Evolutionary conservation across 2,329 filamentous ascomycete species (phyloP).

Genomic region (Colletotrichum sp.): DNA sequence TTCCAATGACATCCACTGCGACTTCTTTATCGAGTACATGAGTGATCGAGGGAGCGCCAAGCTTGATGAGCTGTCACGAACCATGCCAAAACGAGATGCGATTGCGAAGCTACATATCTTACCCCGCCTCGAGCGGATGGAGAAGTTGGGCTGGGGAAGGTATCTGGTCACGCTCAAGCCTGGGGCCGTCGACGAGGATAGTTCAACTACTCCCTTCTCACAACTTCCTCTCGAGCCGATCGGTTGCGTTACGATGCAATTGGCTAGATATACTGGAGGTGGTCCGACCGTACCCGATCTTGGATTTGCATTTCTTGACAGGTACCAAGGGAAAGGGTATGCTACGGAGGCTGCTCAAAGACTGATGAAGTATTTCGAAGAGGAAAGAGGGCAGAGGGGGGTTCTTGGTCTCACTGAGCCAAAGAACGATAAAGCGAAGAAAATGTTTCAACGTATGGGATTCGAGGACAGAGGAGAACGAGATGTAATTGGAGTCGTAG

Average conservation of each 20-base stretch:
- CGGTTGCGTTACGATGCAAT: neutral
- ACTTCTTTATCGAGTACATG: neutral
- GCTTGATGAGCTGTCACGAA: neutral
- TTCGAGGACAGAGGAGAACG: neutral
- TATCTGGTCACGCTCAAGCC: neutral
- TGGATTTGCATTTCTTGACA: neutral
- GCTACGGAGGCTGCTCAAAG: neutral
- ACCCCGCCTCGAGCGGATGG: neutral
- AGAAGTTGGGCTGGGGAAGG: neutral
- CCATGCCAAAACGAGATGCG: neutral
- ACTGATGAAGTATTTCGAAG: neutral
- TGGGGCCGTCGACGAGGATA: neutral
- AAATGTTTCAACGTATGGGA: neutral
- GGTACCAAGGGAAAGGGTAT: neutral
- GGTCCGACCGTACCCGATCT: neutral
- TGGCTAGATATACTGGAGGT: neutral
- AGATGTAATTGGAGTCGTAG: neutral
- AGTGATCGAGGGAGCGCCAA: neutral
- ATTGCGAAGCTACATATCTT: neutral
- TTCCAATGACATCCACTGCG: neutral
- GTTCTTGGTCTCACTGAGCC: neutral
- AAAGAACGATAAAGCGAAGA: neutral
- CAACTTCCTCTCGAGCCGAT: neutral
- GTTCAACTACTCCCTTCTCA: neutral
- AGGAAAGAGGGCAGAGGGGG: neutral